Conservation (phyloP, 768 basidiomycete genomes). For the Agrocybe chaxingu region DNA sequence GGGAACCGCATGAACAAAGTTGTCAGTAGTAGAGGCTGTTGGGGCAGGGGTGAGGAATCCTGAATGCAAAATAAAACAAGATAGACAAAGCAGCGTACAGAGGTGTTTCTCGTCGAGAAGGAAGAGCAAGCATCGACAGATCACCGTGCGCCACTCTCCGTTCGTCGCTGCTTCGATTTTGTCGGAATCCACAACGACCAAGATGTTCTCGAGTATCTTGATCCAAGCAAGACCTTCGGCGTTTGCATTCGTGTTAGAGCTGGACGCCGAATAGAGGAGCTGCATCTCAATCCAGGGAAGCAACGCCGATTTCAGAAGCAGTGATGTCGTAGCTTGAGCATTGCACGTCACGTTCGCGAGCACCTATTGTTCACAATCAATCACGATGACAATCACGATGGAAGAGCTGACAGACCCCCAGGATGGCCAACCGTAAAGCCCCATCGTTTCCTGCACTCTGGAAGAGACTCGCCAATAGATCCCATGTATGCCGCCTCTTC, state of each 20-base stretch:
- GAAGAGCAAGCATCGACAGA: conserved; percentile 48
- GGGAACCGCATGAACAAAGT: conserved; percentile 18
- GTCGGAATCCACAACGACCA: conserved; percentile 42
- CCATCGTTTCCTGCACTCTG: conserved; percentile 59
- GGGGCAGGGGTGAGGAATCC: not conserved
- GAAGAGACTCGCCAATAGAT: conserved; percentile 78
- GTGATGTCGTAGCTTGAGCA: conserved; percentile 60
- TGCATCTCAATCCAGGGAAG: conserved; percentile 85
- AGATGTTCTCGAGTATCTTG: conserved; percentile 62
- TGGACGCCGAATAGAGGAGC: conserved; percentile 25
- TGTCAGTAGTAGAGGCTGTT: conserved; percentile 3
- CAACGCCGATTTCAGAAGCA: conserved; percentile 69
- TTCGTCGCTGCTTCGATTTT: conserved; percentile 54
- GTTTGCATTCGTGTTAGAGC: conserved; percentile 15
- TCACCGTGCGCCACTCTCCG: conserved; percentile 57
- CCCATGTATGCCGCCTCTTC: conserved; percentile 84
- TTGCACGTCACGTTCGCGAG: conserved; percentile 75
- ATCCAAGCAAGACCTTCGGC: conserved; percentile 56
- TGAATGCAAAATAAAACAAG: not conserved
- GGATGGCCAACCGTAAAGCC: conserved; percentile 49
- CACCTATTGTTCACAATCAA: conserved; percentile 40
- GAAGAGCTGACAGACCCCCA: conserved; percentile 53
- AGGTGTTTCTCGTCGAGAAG: conserved; percentile 31
- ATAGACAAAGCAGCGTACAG: conserved; percentile 19
- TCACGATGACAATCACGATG: not conserved